Conservation (phyloP, 805 yeast genomes). For the Hanseniaspora valbyensis region DNA sequence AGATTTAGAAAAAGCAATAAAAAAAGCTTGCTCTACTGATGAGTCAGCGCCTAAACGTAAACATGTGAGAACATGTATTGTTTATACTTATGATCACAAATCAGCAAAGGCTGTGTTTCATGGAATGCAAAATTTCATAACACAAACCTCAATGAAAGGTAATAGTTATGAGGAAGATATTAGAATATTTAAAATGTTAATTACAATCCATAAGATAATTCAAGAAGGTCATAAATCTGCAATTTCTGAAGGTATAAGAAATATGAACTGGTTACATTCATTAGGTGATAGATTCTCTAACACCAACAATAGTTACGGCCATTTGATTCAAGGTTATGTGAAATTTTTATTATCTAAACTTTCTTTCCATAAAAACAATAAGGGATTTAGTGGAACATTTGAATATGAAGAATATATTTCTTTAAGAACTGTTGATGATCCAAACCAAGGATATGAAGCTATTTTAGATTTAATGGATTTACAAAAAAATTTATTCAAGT, state of each 20-base stretch:
- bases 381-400: constrained; percentile 87
- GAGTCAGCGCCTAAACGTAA: constrained; percentile 91
- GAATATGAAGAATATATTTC: constrained; percentile 94
- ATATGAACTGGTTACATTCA: constrained; percentile 66
- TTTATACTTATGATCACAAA: constrained; percentile 92
- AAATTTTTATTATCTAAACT: constrained; percentile 59
- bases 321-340: constrained; percentile 68
- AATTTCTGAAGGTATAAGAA: constrained; percentile 66
- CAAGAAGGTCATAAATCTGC: constrained; percentile 95
- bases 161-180: constrained; percentile 48
- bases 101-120: constrained; percentile 78
- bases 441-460: constrained; percentile 90
- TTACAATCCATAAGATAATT: constrained; percentile 78
- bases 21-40: constrained; percentile 75
- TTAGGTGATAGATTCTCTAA: constrained; percentile 34
- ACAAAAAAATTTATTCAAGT: constrained; percentile 73
- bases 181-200: constrained; percentile 74
- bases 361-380: constrained; percentile 70
- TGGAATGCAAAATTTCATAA: constrained; percentile 51
- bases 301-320: constrained; percentile 40
- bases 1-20: constrained; percentile 35
- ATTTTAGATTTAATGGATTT: constrained; percentile 73
- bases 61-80: constrained; percentile 91
- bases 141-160: background rate
- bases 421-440: constrained; percentile 75